These are phyloP conservation scores for Rhododendron kiyosumense DNA, from an alignment of 148 eudicot genomes.

Conservation along the genomic window DNA sequence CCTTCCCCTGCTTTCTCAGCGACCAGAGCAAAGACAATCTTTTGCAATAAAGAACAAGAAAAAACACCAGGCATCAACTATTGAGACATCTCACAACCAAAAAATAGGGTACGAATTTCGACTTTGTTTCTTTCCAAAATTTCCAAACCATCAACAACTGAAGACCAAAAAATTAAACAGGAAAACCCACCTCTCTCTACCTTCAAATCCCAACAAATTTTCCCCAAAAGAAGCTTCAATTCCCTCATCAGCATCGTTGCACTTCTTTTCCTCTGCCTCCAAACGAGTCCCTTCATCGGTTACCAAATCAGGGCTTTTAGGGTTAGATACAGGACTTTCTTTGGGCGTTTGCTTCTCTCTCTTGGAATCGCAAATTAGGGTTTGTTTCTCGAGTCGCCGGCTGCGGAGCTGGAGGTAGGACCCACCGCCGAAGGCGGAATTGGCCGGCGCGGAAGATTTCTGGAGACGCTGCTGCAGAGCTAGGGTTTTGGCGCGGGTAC, in stretches of 20 bases:
- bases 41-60: background rate
- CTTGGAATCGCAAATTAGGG: conserved; percentile 17
- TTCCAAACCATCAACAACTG: background rate
- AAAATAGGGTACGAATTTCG: background rate
- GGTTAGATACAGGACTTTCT: background rate
- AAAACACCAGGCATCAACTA: background rate
- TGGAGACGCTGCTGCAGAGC: conserved; percentile 28
- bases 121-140: background rate
- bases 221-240: conserved; percentile 28
- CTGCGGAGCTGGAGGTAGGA: conserved; percentile 40
- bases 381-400: conserved; percentile 25
- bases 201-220: conserved; percentile 25
- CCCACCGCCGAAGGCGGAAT: background rate
- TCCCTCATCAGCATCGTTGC: background rate
- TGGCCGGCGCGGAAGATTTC: background rate
- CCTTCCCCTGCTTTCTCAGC: background rate
- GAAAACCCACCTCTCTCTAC: conserved; percentile 27
- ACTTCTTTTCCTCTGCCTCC: background rate
- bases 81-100: background rate
- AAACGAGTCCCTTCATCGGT: background rate
- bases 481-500: conserved; percentile 44
- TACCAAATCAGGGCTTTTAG: background rate
- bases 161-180: too few relatives aligned
- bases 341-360: conserved; percentile 8
- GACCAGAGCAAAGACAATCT: background rate